These are phyloP conservation scores for Chaetomiaceae sp. DNA, from an alignment of 2,329 filamentous ascomycete genomes.

Conservation along the genomic window DNA sequence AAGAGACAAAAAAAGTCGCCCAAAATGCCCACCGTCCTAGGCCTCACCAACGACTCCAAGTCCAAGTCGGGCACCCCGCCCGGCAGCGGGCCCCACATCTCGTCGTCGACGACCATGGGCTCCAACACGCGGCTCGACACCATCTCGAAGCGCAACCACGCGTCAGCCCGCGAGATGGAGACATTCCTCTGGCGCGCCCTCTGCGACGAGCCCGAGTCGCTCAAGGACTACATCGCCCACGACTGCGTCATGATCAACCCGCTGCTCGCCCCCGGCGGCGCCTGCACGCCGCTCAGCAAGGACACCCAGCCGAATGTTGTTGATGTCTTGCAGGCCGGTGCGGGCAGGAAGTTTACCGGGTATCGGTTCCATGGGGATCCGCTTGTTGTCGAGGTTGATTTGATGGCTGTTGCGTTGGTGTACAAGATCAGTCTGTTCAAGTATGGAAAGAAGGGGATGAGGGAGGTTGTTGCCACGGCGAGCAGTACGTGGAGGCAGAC, in stretches of 20 bases:
- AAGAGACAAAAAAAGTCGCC: not conserved
- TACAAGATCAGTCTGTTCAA: conserved; percentile 32
- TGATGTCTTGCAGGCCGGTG: conserved; percentile 28
- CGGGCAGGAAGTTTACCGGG: conserved; percentile 22
- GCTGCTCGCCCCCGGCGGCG: conserved; percentile 28
- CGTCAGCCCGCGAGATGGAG: conserved; percentile 35
- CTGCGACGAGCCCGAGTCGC: conserved; percentile 33
- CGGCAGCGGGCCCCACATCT: conserved; percentile 8
- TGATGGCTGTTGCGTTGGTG: conserved; percentile 35
- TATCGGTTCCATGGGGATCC: conserved; percentile 33
- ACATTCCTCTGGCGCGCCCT: conserved; percentile 37
- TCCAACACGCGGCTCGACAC: conserved; percentile 33
- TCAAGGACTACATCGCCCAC: conserved; percentile 35
- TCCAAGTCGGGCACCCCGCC: conserved; percentile 7
- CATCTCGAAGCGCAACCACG: conserved; percentile 37
- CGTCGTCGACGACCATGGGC: conserved; percentile 25
- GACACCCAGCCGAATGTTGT: conserved; percentile 29
- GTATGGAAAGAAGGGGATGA: conserved; percentile 21
- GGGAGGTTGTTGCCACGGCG: conserved; percentile 29
- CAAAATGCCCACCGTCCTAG: conserved; percentile 31
- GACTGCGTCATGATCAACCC: conserved; percentile 37
- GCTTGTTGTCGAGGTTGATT: conserved; percentile 35
- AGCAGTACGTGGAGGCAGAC: conserved; percentile 34
- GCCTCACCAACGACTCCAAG: conserved; percentile 30
- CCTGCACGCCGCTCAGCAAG: conserved; percentile 27